A percentile compares a stretch with the other conserved stretches of the same genome.
Evolutionary conservation across 192 early-diverging fungal species (phyloP).

Genomic region (Backusella macrospora): DNA sequence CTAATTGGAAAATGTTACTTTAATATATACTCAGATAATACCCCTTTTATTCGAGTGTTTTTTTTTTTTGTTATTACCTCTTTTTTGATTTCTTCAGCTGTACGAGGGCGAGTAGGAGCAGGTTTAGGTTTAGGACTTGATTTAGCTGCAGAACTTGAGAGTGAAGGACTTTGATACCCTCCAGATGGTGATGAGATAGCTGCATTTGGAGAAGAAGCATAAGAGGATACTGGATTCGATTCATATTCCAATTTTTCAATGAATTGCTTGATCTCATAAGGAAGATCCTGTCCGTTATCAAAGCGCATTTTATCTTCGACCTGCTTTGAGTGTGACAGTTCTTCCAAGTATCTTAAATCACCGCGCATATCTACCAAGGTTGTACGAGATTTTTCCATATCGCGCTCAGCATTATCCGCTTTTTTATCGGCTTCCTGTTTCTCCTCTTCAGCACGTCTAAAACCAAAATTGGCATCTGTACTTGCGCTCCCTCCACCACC

Average conservation of each 20-base stretch:
- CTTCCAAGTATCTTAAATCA: constrained; percentile 36
- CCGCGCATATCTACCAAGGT: constrained; percentile 42
- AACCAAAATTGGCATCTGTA: constrained; percentile 29
- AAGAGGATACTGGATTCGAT: constrained; percentile 8
- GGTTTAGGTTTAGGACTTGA: constrained; percentile 14
- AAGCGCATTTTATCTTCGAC: constrained; percentile 35
- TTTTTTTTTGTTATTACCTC: constrained; percentile 23
- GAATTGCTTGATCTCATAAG: constrained; percentile 46
- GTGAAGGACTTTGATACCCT: neutral
- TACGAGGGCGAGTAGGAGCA: constrained; percentile 30
- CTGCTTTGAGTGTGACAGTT: constrained; percentile 13
- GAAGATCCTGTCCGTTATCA: constrained; percentile 49
- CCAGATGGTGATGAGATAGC: constrained; percentile 1
- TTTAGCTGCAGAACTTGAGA: neutral
- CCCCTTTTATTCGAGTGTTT: neutral
- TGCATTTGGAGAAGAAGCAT: constrained; percentile 14
- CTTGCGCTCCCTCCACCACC: constrained; percentile 37
- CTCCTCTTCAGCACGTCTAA: constrained; percentile 49
- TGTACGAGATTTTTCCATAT: constrained; percentile 47
- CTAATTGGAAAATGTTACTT: neutral
- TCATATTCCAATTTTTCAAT: constrained; percentile 46
- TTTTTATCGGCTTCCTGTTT: constrained; percentile 48
- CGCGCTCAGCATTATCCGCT: constrained; percentile 46
- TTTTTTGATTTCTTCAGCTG: constrained; percentile 43
- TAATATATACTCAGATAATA: neutral